phyloP scores from a whole-genome alignment of 1,139 yeast genomes.

The Geotrichum cucujoidarum region DNA sequence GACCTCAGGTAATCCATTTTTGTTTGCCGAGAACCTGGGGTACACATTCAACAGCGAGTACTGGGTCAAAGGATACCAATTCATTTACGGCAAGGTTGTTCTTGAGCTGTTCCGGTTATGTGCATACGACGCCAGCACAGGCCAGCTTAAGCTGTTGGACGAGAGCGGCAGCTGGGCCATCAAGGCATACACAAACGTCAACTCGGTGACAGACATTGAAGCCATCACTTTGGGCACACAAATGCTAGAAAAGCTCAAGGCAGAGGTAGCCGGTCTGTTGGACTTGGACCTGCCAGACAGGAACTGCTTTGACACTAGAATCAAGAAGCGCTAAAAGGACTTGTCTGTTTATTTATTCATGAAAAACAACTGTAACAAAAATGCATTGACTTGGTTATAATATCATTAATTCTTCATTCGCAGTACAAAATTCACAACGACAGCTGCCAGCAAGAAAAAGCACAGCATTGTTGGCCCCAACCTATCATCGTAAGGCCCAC shows the following conservation, averaged over 20 bases:
- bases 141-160: conserved; percentile 41
- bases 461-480: conserved; percentile 99
- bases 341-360: background rate
- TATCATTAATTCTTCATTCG: no score
- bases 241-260: conserved; percentile 57
- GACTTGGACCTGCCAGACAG: conserved; percentile 72
- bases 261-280: conserved; percentile 60
- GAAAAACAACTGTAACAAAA: no score
- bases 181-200: conserved; percentile 64
- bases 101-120: conserved; percentile 51
- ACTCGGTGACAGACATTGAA: conserved; percentile 71
- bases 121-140: conserved; percentile 1
- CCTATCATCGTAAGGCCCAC: conserved; percentile 97
- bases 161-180: conserved; percentile 55
- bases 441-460: conserved; percentile 85
- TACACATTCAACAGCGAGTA: conserved; percentile 62
- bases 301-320: conserved; percentile 71
- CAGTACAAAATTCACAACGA: conserved; percentile 81
- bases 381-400: no score
- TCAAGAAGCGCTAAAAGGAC: conserved; percentile 28
- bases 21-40: conserved; percentile 61
- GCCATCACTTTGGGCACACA: conserved; percentile 60
- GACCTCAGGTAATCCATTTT: conserved; percentile 34
- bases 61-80: conserved; percentile 61
- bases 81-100: conserved; percentile 59